These are phyloP conservation scores for Irpex sp. DNA, from an alignment of 1,284 basidiomycete genomes.

Conservation along the genomic window DNA sequence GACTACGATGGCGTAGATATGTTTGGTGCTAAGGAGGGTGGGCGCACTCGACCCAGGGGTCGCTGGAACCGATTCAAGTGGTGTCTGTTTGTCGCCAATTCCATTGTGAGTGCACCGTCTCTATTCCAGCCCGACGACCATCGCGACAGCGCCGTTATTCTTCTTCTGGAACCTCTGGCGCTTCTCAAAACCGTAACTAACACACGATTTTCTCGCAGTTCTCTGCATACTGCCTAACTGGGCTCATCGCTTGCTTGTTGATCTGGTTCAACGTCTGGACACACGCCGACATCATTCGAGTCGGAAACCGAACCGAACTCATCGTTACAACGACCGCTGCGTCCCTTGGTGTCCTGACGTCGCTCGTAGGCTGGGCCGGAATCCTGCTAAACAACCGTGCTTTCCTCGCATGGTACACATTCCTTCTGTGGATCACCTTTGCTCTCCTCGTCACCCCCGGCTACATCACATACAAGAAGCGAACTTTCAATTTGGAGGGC, in stretches of 20 bases:
- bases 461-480: slow-evolving; percentile 59
- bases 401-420: slow-evolving; percentile 56
- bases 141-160: slow-evolving; percentile 2
- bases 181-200: neutral
- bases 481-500: slow-evolving; percentile 61
- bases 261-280: slow-evolving; percentile 61
- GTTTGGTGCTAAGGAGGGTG: slow-evolving; percentile 33
- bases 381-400: slow-evolving; percentile 64
- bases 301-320: slow-evolving; percentile 52
- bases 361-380: slow-evolving; percentile 58
- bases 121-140: neutral
- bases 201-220: slow-evolving; percentile 31
- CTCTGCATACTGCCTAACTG: slow-evolving; percentile 45
- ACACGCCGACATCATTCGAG: slow-evolving; percentile 53
- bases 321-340: slow-evolving; percentile 55
- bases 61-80: slow-evolving; percentile 65
- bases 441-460: slow-evolving; percentile 57
- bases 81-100: slow-evolving; percentile 48
- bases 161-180: slow-evolving; percentile 1
- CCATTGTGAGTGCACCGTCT: slow-evolving; percentile 37
- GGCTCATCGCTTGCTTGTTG: slow-evolving; percentile 48
- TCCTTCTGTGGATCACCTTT: slow-evolving; percentile 57
- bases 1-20: slow-evolving; percentile 46
- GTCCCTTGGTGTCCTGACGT: slow-evolving; percentile 45
- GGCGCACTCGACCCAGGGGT: slow-evolving; percentile 38